Evolutionary conservation across 768 basidiomycete species (phyloP), one percentile per base, ranked within the genome.

Genomic region (Naganishia vaughanmartiniae): DNA sequence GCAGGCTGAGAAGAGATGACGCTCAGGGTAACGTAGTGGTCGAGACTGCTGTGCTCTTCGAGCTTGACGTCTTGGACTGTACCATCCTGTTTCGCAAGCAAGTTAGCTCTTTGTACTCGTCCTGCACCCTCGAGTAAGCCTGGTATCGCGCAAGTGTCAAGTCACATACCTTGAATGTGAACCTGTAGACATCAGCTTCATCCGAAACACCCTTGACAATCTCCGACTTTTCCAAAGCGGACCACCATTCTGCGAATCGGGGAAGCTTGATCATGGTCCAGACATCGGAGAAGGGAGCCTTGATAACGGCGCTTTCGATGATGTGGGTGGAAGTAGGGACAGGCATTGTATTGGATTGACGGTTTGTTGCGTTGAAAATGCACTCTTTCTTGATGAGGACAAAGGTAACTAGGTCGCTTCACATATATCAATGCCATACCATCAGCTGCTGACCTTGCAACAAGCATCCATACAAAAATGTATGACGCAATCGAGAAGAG

Each of bases 21-120:
- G 28, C 60, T 67, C 74, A 70, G 75, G 48, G 77, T 74, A 75
- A 80, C 75, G 46, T 71, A 76, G 76, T 79, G 76, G 54, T 76
- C 69, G 70, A 79, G 63, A 14, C 74, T 66, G 1, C 71, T 72
- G 74, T 76, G 75, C 68, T 77, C 79, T 70, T 80, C 79, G 70
- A 75, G 75, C 77, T 79, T 80, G 76, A 79, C 63, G 21, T 73
- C 70, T 51, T 78, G 72, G 30, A 54, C 65, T 21, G 76, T 78
- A 30, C 75, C 75, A 51, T 80, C 77, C 73, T 74, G 58, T 36
- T 21, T 19, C 31, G 26, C 15, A 15, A n/a, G 7, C 10, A 1
- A 24, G 21, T 24, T 14, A 60, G 33, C 55, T 21, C 24, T 42
- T 15, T 15, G 42, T 42, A 42, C 42, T 15, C 42, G 42, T 42